Evolutionary conservation across 2,329 filamentous ascomycete species (phyloP).

Genomic region (Hypoxylon sp.): DNA sequence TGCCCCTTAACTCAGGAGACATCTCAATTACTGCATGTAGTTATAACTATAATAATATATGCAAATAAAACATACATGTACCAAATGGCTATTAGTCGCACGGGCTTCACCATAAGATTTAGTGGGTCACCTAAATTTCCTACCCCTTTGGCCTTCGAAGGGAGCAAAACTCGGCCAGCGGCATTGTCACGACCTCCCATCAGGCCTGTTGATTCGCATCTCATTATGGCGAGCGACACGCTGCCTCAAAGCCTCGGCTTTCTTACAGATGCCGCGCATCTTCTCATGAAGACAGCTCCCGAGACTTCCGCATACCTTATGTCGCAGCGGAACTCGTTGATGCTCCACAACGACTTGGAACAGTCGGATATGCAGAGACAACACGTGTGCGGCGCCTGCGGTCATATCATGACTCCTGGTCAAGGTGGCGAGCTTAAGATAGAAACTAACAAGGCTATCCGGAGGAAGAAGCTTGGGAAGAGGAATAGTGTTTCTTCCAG

Average conservation of each 20-base stretch:
- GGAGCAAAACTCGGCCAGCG: not conserved
- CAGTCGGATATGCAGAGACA: slow-evolving; percentile 65
- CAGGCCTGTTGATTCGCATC: not conserved
- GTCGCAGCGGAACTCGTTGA: slow-evolving; percentile 64
- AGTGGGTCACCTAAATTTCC: slow-evolving; percentile 12
- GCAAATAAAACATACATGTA: not conserved
- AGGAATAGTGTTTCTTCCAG: slow-evolving; percentile 26
- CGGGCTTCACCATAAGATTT: not conserved
- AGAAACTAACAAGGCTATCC: slow-evolving; percentile 61
- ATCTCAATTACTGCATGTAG: not conserved
- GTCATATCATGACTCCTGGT: slow-evolving; percentile 70
- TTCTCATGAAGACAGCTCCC: slow-evolving; percentile 66
- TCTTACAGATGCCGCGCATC: slow-evolving; percentile 71
- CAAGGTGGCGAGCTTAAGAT: slow-evolving; percentile 59
- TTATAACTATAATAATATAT: not conserved
- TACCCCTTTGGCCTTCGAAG: slow-evolving; percentile 2
- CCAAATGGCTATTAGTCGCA: not conserved
- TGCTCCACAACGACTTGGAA: slow-evolving; percentile 61
- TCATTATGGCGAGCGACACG: slow-evolving; percentile 44
- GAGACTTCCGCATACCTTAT: slow-evolving; percentile 72
- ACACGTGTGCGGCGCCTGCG: slow-evolving; percentile 70
- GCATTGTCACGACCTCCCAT: not conserved
- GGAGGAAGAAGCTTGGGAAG: slow-evolving; percentile 54
- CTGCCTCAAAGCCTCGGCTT: slow-evolving; percentile 54
- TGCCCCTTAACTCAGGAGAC: not conserved